phyloP scores from a whole-genome alignment of 2,329 filamentous ascomycete genomes.

The Lasiodiplodia citricola region DNA sequence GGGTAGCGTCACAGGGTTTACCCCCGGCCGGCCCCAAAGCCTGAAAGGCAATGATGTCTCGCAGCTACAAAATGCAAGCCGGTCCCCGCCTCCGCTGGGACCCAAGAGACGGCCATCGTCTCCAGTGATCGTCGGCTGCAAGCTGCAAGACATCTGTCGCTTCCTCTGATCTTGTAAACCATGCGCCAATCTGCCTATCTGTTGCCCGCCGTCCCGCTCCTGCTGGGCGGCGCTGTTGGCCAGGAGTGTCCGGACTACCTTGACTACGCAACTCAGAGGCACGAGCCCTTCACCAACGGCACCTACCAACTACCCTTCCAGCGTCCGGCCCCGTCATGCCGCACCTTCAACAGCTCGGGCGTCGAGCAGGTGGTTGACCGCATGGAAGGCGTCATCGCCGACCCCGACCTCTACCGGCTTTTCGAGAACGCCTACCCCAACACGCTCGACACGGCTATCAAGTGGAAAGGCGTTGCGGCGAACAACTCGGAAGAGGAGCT shows the following conservation, averaged over 20 bases:
- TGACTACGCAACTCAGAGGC: slow-evolving; percentile 47
- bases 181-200: slow-evolving; percentile 12
- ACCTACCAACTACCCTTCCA: slow-evolving; percentile 53
- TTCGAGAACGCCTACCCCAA: slow-evolving; percentile 78
- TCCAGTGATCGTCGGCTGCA: slow-evolving; percentile 4
- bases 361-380: slow-evolving; percentile 48
- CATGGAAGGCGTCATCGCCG: slow-evolving; percentile 47
- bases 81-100: not conserved
- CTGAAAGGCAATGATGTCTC: not conserved
- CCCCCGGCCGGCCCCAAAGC: not conserved
- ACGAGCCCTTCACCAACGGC: slow-evolving; percentile 52
- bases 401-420: slow-evolving; percentile 69
- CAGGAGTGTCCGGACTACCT: slow-evolving; percentile 51
- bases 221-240: not conserved
- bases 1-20: slow-evolving; percentile 14
- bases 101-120: not conserved
- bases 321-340: slow-evolving; percentile 50
- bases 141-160: slow-evolving; percentile 15
- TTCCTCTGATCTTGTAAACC: not conserved
- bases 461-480: slow-evolving; percentile 67
- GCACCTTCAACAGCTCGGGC: slow-evolving; percentile 53
- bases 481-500: slow-evolving; percentile 67
- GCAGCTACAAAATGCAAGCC: slow-evolving; percentile 14
- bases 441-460: slow-evolving; percentile 74
- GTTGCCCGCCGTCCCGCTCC: slow-evolving; percentile 7